These are phyloP conservation scores for Fusarium equiseti DNA, from an alignment of 2,329 filamentous ascomycete genomes.

Conservation along the genomic window DNA sequence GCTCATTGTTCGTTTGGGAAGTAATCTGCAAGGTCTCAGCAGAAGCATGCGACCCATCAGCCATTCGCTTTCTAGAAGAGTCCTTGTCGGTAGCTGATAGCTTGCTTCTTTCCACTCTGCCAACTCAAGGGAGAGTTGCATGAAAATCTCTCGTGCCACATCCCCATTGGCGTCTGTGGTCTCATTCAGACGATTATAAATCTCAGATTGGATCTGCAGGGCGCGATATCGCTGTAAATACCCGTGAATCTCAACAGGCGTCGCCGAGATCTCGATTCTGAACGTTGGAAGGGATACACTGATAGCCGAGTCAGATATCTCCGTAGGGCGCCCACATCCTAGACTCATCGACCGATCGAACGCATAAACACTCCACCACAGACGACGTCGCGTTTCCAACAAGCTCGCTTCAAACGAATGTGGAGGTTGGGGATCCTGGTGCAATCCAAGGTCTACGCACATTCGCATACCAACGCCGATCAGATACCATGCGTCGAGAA, in stretches of 20 bases:
- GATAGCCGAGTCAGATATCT: constrained; percentile 15
- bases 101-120: constrained; percentile 12
- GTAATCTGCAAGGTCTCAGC: background rate
- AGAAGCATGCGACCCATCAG: constrained; percentile 20
- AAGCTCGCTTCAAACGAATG: background rate
- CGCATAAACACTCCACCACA: constrained; percentile 20
- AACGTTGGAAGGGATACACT: constrained; percentile 6
- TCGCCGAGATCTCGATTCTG: constrained; percentile 8
- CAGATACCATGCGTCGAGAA: constrained; percentile 16
- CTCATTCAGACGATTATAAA: background rate
- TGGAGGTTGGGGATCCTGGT: constrained; percentile 6
- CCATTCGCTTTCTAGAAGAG: constrained; percentile 19
- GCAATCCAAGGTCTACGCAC: constrained; percentile 16
- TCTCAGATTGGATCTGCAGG: constrained; percentile 6
- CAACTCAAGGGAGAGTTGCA: background rate
- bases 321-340: constrained; percentile 7
- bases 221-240: constrained; percentile 20
- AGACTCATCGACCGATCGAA: constrained; percentile 24
- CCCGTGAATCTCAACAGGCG: constrained; percentile 1
- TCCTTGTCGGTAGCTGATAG: constrained; percentile 2
- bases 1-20: background rate
- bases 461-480: constrained; percentile 18
- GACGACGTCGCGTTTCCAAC: constrained; percentile 4
- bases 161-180: fast-evolving
- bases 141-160: background rate